Percentiles rank a stretch among this genome's conserved stretches.
Conservation (phyloP, 805 yeast genomes). For the Teunomyces pallodes region DNA sequence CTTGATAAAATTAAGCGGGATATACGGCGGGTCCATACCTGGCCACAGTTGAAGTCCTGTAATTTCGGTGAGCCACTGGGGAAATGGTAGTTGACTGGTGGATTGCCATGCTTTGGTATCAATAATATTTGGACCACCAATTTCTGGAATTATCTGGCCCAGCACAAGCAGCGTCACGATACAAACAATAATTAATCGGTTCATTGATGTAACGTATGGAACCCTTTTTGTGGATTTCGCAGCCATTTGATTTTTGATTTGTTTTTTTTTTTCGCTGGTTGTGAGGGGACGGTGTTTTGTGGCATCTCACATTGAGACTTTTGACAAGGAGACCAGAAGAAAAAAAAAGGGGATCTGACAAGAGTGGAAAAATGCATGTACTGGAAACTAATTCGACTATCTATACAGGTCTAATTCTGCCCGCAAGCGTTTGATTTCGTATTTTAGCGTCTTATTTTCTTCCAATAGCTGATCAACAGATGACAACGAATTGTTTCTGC, state of each 20-base stretch:
- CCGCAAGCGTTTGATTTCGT: conserved; percentile 10
- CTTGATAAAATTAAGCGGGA: conserved; percentile 72
- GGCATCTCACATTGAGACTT: neutral
- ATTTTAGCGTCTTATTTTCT: conserved; percentile 11
- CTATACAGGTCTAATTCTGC: conserved; percentile 8
- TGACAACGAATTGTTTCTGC: conserved; percentile 9
- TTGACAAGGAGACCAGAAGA: neutral
- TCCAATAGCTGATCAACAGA: conserved; percentile 10
- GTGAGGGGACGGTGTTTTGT: neutral
- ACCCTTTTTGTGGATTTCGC: conserved; percentile 1
- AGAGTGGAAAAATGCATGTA: neutral
- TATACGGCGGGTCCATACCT: conserved; percentile 80
- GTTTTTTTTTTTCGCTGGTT: neutral
- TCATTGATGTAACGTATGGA: neutral
- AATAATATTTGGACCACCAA: neutral
- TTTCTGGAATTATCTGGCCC: neutral
- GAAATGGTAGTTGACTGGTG: conserved; percentile 49
- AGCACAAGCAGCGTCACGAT: neutral
- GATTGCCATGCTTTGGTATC: neutral
- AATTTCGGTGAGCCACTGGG: conserved; percentile 72
- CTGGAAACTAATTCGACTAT: neutral
- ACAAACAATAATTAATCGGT: neutral
- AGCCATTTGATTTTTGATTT: neutral
- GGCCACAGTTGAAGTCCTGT: conserved; percentile 86
- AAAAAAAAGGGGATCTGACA: neutral